Conservation (phyloP, 768 basidiomycete genomes). For the Russula ochroleuca region DNA sequence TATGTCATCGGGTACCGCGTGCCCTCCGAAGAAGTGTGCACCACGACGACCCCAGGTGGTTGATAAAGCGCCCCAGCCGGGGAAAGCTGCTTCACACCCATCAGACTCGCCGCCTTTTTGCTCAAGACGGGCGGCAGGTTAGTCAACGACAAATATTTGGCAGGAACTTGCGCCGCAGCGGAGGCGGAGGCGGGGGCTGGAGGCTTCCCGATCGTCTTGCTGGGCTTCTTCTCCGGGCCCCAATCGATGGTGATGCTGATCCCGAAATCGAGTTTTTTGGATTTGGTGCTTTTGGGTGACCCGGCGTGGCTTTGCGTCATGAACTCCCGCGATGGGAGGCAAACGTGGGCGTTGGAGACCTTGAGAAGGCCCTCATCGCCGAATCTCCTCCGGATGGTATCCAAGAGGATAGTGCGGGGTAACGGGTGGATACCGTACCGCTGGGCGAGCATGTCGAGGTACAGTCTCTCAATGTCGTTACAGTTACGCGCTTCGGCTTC, state of each 20-base stretch:
- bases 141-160: slow-evolving; percentile 21
- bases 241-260: slow-evolving; percentile 35
- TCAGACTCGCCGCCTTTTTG: slow-evolving; percentile 38
- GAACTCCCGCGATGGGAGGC: slow-evolving; percentile 48
- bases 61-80: slow-evolving; percentile 37
- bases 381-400: slow-evolving; percentile 47
- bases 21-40: slow-evolving; percentile 4
- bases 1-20: slow-evolving; percentile 48
- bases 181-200: too few relatives aligned
- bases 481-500: slow-evolving; percentile 39
- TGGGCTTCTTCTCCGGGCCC: slow-evolving; percentile 37
- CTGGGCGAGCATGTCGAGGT: slow-evolving; percentile 52
- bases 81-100: slow-evolving; percentile 32
- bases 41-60: slow-evolving; percentile 57
- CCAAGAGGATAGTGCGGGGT: slow-evolving; percentile 48
- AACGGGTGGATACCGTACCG: slow-evolving; percentile 51
- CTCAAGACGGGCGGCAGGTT: slow-evolving; percentile 29
- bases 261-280: slow-evolving; percentile 34
- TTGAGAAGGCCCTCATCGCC: slow-evolving; percentile 45
- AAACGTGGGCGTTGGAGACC: slow-evolving; percentile 48
- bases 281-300: slow-evolving; percentile 25
- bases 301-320: slow-evolving; percentile 26
- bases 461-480: slow-evolving; percentile 52
- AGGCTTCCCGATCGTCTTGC: slow-evolving; percentile 29
- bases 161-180: slow-evolving; percentile 32